phyloP scores from a whole-genome alignment of 768 basidiomycete species.

The Lactarius pseudohatsudake region DNA sequence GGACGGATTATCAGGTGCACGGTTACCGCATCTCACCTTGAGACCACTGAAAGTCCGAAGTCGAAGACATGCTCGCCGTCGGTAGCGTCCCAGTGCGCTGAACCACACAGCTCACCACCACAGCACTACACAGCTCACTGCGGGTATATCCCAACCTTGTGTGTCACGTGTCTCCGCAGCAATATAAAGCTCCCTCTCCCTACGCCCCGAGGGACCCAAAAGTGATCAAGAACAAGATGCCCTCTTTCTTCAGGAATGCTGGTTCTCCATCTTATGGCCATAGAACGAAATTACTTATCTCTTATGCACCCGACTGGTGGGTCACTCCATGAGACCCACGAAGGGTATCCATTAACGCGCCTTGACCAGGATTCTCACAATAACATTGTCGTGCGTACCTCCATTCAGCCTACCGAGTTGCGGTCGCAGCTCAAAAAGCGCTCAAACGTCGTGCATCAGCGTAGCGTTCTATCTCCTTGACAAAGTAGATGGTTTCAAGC shows the following conservation, averaged over 20 bases:
- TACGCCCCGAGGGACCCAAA: background rate
- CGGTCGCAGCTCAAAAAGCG: constrained; percentile 31
- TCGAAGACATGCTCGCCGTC: constrained; percentile 11
- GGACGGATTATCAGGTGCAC: background rate
- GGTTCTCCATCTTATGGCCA: background rate
- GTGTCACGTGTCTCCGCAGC: background rate
- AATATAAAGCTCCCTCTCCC: background rate
- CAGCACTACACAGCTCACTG: background rate
- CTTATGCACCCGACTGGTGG: constrained; percentile 79
- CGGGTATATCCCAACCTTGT: no score
- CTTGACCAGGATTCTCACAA: constrained; percentile 59
- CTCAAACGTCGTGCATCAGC: constrained; percentile 31
- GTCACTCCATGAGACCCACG: constrained; percentile 29
- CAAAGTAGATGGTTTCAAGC: constrained; percentile 66
- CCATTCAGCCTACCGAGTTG: background rate
- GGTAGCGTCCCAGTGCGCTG: background rate
- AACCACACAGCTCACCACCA: background rate
- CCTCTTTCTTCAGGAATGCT: constrained; percentile 1
- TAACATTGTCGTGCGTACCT: constrained; percentile 58
- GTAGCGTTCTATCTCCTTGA: constrained; percentile 62
- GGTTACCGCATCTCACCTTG: constrained; percentile 23
- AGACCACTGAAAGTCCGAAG: constrained; percentile 22
- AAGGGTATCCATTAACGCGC: constrained; percentile 5
- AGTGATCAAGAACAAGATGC: background rate
- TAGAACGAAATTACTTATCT: constrained; percentile 45